Base-by-base conservation (phyloP, 169 alveolate genomes). In the Plasmodium knowlesi region DNA sequence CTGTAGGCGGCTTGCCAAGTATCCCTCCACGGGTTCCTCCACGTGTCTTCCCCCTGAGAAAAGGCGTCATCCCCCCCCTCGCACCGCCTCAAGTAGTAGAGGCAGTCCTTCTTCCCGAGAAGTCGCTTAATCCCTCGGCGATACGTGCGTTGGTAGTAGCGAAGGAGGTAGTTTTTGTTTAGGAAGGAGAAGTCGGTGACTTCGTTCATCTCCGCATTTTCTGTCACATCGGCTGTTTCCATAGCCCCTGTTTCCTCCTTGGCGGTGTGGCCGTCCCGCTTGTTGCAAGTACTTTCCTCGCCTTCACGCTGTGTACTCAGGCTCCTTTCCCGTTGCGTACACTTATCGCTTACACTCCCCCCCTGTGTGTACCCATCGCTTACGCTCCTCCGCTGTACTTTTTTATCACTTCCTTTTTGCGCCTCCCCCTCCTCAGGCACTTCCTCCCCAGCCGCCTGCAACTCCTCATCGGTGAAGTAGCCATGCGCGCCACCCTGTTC, bases 391-490 rank as follows among this genome's bases (percentile, higher is more conserved):
- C 41, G 46, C 0, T 4, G 25, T 1, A 6, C 3, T 16, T 16
- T 16, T 0, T 34, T 19, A 19, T 39, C 25, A 22, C 22, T 34
- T 34, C 46, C 28, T 3, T n/a, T 28, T n/a, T 8, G 30, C 12
- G 28, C 12, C 6, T 6, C 41, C 39, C 22, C 30, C 5, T 14
- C 16, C 25, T 19, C 22, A 2, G 9, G n/a, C 22, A 3, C 6
- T 14, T 41, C 70, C 22, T 39, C 70, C 39, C 2, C 79, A 16
- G 43, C 83, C 8, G 54, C 79, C 32, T 72, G 67, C 28, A 50
- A 76, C 32, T 83, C 95, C 79, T 81, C 79, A 78, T 84, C 96
- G 50, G 95, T 72, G 61, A 86, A 86, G 81, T 86, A 86, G 5
- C 70, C 81, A 22, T n/a, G 3, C 22, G 19, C 28, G 14, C 19